These are phyloP conservation scores for Eucalyptus cladocalyx DNA, from an alignment of 345 rosid species.

Conservation along the genomic window DNA sequence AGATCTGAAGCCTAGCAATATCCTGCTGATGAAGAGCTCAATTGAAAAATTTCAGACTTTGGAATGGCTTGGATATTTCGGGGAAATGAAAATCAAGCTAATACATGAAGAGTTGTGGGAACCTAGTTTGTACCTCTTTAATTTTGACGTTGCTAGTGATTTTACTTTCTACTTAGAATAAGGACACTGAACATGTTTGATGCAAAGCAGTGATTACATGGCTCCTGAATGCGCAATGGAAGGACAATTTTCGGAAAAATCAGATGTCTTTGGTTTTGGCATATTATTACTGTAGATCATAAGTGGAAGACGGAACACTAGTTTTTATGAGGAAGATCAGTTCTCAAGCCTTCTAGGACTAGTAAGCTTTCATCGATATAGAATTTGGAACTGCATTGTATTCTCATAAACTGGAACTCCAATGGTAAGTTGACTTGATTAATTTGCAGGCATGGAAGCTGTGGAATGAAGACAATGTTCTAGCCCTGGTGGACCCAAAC, in stretches of 20 bases:
- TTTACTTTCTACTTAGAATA: neutral
- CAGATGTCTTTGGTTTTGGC: slow-evolving; percentile 27
- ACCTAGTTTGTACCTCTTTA: slow-evolving; percentile 22
- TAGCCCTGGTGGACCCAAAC: neutral
- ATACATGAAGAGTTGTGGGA: slow-evolving; percentile 33
- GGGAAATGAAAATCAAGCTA: slow-evolving; percentile 20
- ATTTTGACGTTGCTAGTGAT: too few relatives aligned
- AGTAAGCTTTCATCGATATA: neutral
- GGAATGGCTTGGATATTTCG: slow-evolving; percentile 34
- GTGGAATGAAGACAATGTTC: neutral
- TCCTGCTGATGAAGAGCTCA: slow-evolving; percentile 32
- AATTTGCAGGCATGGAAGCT: neutral
- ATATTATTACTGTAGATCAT: slow-evolving; percentile 29
- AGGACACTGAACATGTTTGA: neutral
- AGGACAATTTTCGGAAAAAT: slow-evolving; percentile 33
- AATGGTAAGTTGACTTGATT: neutral
- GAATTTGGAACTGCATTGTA: neutral
- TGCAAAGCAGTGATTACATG: slow-evolving; percentile 12
- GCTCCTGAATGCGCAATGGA: slow-evolving; percentile 34
- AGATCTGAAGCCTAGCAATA: slow-evolving; percentile 35
- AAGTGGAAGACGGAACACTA: slow-evolving; percentile 27
- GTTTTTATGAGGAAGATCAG: slow-evolving; percentile 5
- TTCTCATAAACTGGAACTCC: neutral
- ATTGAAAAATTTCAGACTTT: slow-evolving; percentile 43
- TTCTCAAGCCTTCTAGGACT: slow-evolving; percentile 9